Evolutionary conservation across 2,329 filamentous ascomycete genomes (phyloP).

Genomic region (Aquanectria penicillioides): DNA sequence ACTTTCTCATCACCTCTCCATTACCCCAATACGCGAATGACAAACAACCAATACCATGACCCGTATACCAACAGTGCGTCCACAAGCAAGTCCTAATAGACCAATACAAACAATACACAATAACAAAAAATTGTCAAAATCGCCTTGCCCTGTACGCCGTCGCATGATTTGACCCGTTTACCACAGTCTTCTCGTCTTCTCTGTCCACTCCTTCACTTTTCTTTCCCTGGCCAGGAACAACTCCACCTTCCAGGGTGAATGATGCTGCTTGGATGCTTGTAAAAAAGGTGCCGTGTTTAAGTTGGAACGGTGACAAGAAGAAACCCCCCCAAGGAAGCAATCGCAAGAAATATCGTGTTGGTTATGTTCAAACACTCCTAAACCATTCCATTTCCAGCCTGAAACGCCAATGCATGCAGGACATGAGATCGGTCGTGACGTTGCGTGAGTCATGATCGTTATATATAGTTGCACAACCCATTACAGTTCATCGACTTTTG

Average conservation of each 20-base stretch:
- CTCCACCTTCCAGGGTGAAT: constrained; percentile 21
- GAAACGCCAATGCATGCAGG: constrained; percentile 57
- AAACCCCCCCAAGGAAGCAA: constrained; percentile 24
- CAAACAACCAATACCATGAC: constrained; percentile 20
- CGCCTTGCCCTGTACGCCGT: constrained; percentile 36
- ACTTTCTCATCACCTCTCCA: background rate
- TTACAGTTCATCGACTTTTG: constrained; percentile 27
- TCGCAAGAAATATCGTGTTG: constrained; percentile 34
- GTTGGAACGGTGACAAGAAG: constrained; percentile 28
- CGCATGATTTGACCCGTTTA: constrained; percentile 34
- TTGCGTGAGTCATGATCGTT: constrained; percentile 56
- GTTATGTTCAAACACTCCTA: constrained; percentile 38
- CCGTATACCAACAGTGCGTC: constrained; percentile 13
- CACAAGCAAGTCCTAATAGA: too few species aligned
- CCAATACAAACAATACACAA: constrained; percentile 29
- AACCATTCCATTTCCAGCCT: constrained; percentile 35
- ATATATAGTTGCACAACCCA: constrained; percentile 41
- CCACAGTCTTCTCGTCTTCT: constrained; percentile 19
- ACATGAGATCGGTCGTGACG: constrained; percentile 54
- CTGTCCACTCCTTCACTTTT: too few species aligned
- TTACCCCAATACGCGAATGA: constrained; percentile 26
- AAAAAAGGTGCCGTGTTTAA: constrained; percentile 22
- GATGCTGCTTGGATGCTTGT: constrained; percentile 30
- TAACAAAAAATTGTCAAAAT: constrained; percentile 26
- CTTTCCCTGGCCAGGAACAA: constrained; percentile 5